Base-by-base conservation (phyloP, 805 yeast genomes). In the Lipomyces japonicus region DNA sequence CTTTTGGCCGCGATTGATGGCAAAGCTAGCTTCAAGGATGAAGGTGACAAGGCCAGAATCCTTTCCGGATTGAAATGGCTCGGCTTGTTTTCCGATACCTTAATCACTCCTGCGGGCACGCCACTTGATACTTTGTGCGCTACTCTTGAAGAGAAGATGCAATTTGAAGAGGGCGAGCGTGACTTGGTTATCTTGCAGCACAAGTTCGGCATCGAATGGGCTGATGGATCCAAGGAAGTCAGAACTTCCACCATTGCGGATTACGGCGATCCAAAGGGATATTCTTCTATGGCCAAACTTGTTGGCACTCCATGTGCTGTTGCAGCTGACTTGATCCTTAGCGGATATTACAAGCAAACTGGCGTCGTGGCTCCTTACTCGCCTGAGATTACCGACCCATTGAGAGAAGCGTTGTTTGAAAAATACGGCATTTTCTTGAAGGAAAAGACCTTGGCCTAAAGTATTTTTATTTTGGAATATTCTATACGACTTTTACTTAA, bases 281-380 rank as follows among this genome's bases (percentile, higher is more conserved):
- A 91, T 82, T 84, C 95, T 36, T 90, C 97, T 31, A 93, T 93
- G 98, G 98, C 98, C 61, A 90, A 91, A 69, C 80, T 87, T 59
- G 98, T 93, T 48, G 98, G 98, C 75, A 91, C 89, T 58, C 98
- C 98, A 61, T 91, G 96, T 74, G 96, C 96, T 48, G 95, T 93
- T 68, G 98, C 97, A 26, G 77, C 85, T 52, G 80, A 81, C 73
- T 84, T 86, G 71, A 85, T 93, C 57, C 77, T 93, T 63, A 80
- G 85, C 61, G 96, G 96, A 60, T 79, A 82, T 50, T 76, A 81
- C 63, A 53, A 44, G 42, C 78, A 75, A 55, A 86, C 88, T 50
- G 98, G 98, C 62, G 77, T 93, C 67, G 76, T 82, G 62, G 97
- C 97, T 48, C 98, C 98, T 67, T 85, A 87, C 78, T 74, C 88